Conservation (phyloP, 1,139 yeast genomes). For the Tardiomyces blankii region DNA sequence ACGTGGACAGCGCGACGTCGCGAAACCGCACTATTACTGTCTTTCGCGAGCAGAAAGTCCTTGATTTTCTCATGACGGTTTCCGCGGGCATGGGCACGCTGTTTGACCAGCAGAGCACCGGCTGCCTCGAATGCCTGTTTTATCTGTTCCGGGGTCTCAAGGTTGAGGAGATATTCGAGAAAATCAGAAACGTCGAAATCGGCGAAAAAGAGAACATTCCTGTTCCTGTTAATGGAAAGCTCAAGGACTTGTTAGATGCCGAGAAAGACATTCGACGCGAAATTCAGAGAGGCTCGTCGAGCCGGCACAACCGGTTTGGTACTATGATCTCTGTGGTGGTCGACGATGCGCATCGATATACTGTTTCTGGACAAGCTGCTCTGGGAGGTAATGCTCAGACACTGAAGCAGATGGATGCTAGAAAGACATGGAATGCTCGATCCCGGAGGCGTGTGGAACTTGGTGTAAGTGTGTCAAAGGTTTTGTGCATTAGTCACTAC, state of each 20-base stretch:
- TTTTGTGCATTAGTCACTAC: slow-evolving; percentile 19
- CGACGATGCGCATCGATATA: slow-evolving; percentile 44
- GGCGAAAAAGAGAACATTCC: background rate
- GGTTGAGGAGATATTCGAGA: slow-evolving; percentile 11
- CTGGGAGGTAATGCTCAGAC: slow-evolving; percentile 38
- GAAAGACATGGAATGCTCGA: slow-evolving; percentile 46
- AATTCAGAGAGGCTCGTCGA: slow-evolving; percentile 29
- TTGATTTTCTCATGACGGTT: slow-evolving; percentile 58
- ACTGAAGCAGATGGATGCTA: slow-evolving; percentile 48
- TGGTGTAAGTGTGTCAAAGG: slow-evolving; percentile 7
- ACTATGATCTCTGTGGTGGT: slow-evolving; percentile 62
- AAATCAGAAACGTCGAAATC: background rate
- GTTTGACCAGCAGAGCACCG: slow-evolving; percentile 53
- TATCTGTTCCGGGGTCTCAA: slow-evolving; percentile 49
- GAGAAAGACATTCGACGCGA: slow-evolving; percentile 46
- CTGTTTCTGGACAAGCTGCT: slow-evolving; percentile 72
- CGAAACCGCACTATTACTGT: slow-evolving; percentile 45
- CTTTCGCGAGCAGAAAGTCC: slow-evolving; percentile 57
- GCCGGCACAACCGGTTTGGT: slow-evolving; percentile 89
- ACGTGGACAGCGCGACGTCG: slow-evolving; percentile 50
- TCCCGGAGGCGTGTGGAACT: too few relatives aligned
- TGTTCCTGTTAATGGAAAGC: slow-evolving; percentile 5
- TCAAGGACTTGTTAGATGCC: slow-evolving; percentile 43
- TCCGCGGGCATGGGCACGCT: slow-evolving; percentile 54
- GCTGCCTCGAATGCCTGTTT: slow-evolving; percentile 61